Conservation (phyloP, 768 basidiomycete genomes). For the Pleurotus tuoliensis region DNA sequence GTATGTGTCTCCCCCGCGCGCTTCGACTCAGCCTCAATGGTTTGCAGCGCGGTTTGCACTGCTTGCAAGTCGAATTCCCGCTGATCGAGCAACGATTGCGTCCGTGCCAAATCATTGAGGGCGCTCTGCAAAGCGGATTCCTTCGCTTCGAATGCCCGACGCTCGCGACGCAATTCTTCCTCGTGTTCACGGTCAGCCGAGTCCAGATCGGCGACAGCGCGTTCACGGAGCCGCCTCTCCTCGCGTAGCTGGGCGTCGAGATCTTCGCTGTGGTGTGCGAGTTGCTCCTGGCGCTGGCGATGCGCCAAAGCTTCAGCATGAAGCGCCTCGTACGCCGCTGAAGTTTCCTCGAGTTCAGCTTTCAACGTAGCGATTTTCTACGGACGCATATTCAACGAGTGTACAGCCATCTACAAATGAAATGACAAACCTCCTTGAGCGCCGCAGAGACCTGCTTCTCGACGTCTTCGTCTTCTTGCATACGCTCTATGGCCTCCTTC, state of each 20-base stretch:
- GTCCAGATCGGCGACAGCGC: slow-evolving; percentile 49
- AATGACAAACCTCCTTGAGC: slow-evolving; percentile 69
- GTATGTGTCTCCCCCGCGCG: slow-evolving; percentile 81
- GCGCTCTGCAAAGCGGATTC: slow-evolving; percentile 64
- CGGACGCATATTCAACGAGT: neutral
- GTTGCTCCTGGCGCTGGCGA: slow-evolving; percentile 70
- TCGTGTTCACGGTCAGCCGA: slow-evolving; percentile 61
- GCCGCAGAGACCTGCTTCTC: slow-evolving; percentile 68
- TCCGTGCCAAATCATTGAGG: slow-evolving; percentile 58
- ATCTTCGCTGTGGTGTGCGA: slow-evolving; percentile 70
- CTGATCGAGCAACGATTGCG: slow-evolving; percentile 59
- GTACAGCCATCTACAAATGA: neutral
- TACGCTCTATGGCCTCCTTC: slow-evolving; percentile 63
- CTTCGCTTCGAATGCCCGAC: slow-evolving; percentile 64
- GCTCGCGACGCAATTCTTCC: slow-evolving; percentile 53
- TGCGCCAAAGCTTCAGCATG: slow-evolving; percentile 63
- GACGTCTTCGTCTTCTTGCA: slow-evolving; percentile 69
- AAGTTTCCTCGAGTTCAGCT: slow-evolving; percentile 60
- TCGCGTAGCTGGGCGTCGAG: slow-evolving; percentile 58
- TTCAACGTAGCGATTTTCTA: slow-evolving; percentile 72
- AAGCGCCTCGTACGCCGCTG: slow-evolving; percentile 61
- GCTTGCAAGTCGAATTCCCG: slow-evolving; percentile 73
- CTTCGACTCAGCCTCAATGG: slow-evolving; percentile 72
- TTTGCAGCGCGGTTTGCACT: slow-evolving; percentile 69
- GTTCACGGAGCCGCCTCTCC: slow-evolving; percentile 56